Evolutionary conservation across 139 green algal genomes (phyloP), one percentile per base, ranked within the genome.

Genomic region (Coelastrella sp.): DNA sequence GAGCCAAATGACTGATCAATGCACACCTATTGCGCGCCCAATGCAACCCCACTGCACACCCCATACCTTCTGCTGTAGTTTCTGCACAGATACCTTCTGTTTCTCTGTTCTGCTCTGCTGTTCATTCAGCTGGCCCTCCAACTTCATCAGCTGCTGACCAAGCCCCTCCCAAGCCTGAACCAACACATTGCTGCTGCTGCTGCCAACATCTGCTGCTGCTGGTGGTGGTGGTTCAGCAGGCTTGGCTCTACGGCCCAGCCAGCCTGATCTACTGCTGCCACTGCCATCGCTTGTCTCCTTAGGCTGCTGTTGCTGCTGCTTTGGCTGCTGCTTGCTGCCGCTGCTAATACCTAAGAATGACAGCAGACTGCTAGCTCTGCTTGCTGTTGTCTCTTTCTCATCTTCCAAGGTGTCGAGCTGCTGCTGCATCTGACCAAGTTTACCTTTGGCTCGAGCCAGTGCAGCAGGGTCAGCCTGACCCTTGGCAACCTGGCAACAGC

Each of bases 391-490:
- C 17, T 37, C 9, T 25, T 72, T 73, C 48, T 85, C 79, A 11
- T 21, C 84, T 86, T 91, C 77, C 78, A 93, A 84, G n/a, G 37
- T 64, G 37, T 73, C 41, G 34, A 91, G 87, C 83, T 89, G 59
- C 59, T 87, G 37, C 66, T 88, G 69, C 88, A 89, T 88, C 35
- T 63, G 66, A 9, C 76, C 62, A 27, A 89, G 69, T 38, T 51
- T 71, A 63, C 86, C 57, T 84, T 89, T 81, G 69, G 89, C 90
- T 62, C 82, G 30, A 19, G 84, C 64, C 25, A 92, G 83, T 64
- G 57, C 51, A 1, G 23, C 41, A 6, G 80, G 41, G 23, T 81
- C 76, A 5, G 69, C 83, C 67, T 85, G 38, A 37, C 89, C 89
- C 66, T 63, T 67, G n/a, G 60, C 84, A 32, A 89, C 83, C 87